Base-by-base conservation (phyloP, 768 basidiomycete genomes). In the Auricularia heimuer region DNA sequence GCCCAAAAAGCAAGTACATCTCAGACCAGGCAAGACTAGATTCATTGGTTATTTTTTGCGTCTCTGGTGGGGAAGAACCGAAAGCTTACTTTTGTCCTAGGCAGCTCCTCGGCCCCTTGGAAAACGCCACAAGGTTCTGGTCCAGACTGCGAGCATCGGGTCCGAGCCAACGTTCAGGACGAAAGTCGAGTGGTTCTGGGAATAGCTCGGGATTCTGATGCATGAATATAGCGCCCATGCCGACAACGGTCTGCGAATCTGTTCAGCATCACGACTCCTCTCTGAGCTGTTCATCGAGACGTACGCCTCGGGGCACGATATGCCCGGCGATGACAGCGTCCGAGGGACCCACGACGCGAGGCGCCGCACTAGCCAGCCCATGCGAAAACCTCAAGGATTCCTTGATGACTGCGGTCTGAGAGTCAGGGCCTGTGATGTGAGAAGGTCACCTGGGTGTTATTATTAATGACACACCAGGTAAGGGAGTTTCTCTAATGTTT, bases 371-470 rank as follows among this genome's bases (percentile, higher is more conserved):
- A 14, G 77, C 73, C 2, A 78, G 69, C 8, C 80, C 79, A 64
- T 77, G 75, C 36, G 75, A 72, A 67, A 81, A 72, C 33, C 81
- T 71, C 58, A 82, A 72, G 0, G 79, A 74, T 68, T 82, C 81
- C 65, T 81, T 81, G 37, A 81, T 74, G 39, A 82, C 79, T 3
- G 80, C 80, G 1, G 77, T 79, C 81, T 82, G 63, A 24, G 47
- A 2, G 29, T 29, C 29, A 69, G 78, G 68, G 4, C 47, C 29
- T 29, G 29, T 29, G 29, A 29, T 1, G 14, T 18, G 10, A 16
- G 21, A 18, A 51, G 18, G 1, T 4, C 11, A 45, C 10, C 44
- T 10, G 10, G 11, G 44, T 0, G 1, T 29, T 29, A 29, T 29
- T 29, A 29, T 2, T 29, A 29, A 29, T 2, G 29, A 29, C 29